A percentile compares a stretch with the other conserved stretches of the same genome.
These are phyloP conservation scores for Creolimax fragrantissima DNA, from an alignment of 78 protist genomes.

Conservation along the genomic window DNA sequence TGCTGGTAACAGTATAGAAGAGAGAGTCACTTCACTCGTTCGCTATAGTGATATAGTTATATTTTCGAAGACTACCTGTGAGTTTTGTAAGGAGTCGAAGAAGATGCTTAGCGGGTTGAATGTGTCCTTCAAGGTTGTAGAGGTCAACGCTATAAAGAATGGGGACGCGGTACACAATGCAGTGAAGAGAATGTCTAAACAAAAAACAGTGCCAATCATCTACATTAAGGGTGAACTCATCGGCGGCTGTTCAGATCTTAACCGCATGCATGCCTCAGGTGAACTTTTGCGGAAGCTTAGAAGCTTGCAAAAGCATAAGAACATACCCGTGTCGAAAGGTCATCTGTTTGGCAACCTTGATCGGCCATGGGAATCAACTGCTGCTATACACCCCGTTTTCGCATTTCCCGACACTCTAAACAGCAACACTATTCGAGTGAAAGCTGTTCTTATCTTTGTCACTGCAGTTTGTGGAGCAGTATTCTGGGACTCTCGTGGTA, in stretches of 20 bases:
- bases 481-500: not conserved
- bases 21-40: no score
- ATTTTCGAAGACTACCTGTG: conserved; percentile 6
- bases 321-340: not conserved
- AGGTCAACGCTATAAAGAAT: no score
- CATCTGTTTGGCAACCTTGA: not conserved
- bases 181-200: not conserved
- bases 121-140: not conserved
- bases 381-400: not conserved
- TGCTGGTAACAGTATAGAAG: no score
- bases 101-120: not conserved
- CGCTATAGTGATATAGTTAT: no score
- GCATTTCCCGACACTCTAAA: conserved; percentile 18
- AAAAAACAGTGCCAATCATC: conserved; percentile 8
- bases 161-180: not conserved
- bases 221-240: not conserved
- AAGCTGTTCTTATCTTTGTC: not conserved
- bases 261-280: not conserved
- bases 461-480: conserved; percentile 2
- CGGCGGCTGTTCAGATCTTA: conserved; percentile 18
- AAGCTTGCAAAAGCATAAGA: not conserved
- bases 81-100: not conserved
- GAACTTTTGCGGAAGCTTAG: not conserved
- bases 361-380: conserved; percentile 8
- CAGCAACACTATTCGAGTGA: not conserved